A percentile compares a stretch with the other conserved stretches of the same genome.
Conservation (phyloP, 305 asterid genomes). For the Fraxinus xanthoxyloides region DNA sequence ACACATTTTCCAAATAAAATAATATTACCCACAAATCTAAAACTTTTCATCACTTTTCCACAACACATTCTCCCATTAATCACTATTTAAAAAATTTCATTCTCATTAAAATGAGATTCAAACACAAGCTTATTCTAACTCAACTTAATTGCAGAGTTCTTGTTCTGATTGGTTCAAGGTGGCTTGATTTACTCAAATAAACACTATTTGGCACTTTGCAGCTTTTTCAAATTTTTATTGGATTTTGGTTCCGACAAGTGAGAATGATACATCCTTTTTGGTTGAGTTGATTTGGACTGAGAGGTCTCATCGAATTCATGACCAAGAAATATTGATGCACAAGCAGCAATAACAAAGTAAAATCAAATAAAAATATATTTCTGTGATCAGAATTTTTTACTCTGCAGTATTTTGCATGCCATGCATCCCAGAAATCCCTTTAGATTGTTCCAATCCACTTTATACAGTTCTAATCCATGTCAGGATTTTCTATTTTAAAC, state of each 20-base stretch:
- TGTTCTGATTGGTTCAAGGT: neutral
- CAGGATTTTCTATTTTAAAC: neutral
- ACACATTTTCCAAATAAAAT: too few relatives aligned
- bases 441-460: neutral
- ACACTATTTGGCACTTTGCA: neutral
- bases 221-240: neutral
- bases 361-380: neutral
- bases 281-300: neutral
- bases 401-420: neutral
- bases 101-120: too few relatives aligned
- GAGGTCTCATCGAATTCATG: neutral
- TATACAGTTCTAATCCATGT: neutral
- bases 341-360: neutral
- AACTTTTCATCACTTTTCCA: too few relatives aligned
- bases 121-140: too few relatives aligned
- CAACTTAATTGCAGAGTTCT: neutral
- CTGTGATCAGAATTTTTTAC: neutral
- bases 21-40: too few relatives aligned
- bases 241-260: neutral
- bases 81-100: too few relatives aligned
- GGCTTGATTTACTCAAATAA: neutral
- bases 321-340: neutral
- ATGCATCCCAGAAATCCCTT: neutral
- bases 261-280: neutral
- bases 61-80: too few relatives aligned